These are phyloP conservation scores for Solanum lycopersicoides DNA, from an alignment of 257 asterid genomes.

Conservation along the genomic window DNA sequence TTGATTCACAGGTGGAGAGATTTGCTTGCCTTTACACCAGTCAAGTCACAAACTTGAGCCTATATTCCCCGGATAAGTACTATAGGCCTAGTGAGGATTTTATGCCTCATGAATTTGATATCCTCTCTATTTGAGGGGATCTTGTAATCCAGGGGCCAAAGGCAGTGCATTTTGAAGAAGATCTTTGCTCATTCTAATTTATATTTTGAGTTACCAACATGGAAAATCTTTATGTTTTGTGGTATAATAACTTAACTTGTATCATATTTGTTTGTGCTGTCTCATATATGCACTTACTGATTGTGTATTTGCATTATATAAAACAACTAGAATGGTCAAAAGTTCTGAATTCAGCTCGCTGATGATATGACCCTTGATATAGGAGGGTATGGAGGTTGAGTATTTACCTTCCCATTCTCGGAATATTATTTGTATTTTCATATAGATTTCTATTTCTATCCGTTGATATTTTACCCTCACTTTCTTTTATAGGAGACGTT, in stretches of 20 bases:
- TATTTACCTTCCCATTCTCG: not conserved
- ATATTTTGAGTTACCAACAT: not conserved
- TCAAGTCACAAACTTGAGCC: conserved; percentile 76
- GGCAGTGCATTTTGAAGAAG: conserved; percentile 1
- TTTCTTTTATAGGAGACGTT: not conserved
- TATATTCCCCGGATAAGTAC: conserved; percentile 86
- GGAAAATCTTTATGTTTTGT: not conserved
- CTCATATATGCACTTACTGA: not conserved
- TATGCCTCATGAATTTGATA: conserved; percentile 91
- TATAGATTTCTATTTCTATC: not conserved
- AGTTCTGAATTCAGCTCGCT: not conserved
- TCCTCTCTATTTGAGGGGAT: conserved; percentile 31
- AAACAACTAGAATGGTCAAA: not conserved
- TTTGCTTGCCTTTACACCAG: conserved; percentile 94
- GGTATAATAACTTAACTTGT: not conserved
- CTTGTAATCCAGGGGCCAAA: not conserved
- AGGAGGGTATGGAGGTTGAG: not conserved
- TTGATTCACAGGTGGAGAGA: conserved; percentile 67
- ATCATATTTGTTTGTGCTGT: not conserved
- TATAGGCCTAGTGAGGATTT: conserved; percentile 90
- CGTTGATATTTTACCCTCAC: not conserved
- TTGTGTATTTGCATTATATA: not conserved
- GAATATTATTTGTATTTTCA: not conserved
- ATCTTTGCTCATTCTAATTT: not conserved
- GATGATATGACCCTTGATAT: not conserved